Base-by-base conservation (phyloP, 2,329 filamentous ascomycete genomes). In the Cadophora sp. region DNA sequence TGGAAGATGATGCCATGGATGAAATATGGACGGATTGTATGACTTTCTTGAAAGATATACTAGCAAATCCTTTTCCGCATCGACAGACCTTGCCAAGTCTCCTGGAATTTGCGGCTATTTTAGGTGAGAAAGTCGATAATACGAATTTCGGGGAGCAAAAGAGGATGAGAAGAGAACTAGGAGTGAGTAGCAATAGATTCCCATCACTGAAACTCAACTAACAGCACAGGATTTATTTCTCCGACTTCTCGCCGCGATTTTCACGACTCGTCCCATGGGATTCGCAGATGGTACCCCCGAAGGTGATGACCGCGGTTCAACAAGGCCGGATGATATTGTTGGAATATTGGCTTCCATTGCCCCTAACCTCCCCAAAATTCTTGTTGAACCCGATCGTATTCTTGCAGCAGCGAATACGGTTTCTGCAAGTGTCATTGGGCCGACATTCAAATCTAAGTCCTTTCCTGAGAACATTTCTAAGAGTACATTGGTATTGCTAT, bases 1-100 rank as follows among this genome's bases (percentile, higher is more conserved):
- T 98, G 14, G 96, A 99, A 75, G 96, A 99, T 74, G 96, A 99
- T 81, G 92, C 96, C 18, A 95, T 97, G 86, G 96, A 99, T 74
- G 96, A 99, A 79, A 97, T 99, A 59, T 99, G 96, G 96, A 85
- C 89, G 48, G 95, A 99, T 77, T 99, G 95, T 78, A 93, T 94
- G 74, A 87, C 91, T 0, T 99, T 99, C 78, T 79, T 98, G 68
- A 91, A 89, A 70, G 96, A 99, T 76, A 86, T 99, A 33, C 84
- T 99, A 33, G 89, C 91, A 27, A 99, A 99, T 75, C 96, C 96
- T 0, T 93, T 99, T 75, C 96, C 96, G 2, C 95, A 99, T 80
- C 86, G 96, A 65, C 94, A 97, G 76, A 95, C 94, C 8, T 80
- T 99, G 47, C 92, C 96, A 7, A 89, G 90, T 61, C 82, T 99